Conservation (phyloP, 805 yeast genomes). For the Wickerhamiella nectarea region DNA sequence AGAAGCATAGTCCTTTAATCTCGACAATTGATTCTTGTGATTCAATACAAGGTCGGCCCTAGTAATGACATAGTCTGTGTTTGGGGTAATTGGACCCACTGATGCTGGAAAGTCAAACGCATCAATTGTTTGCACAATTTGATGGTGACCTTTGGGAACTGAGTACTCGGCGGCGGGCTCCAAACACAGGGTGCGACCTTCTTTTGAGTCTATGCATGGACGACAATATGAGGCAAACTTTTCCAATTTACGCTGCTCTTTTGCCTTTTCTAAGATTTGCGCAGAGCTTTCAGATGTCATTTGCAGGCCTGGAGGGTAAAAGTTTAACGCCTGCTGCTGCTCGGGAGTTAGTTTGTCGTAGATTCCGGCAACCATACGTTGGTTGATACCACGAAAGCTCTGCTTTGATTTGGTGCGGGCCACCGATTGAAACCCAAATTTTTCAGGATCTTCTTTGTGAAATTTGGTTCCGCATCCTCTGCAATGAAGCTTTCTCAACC, state of each 20-base stretch:
- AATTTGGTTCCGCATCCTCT: conserved; percentile 13
- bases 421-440: conserved; percentile 5
- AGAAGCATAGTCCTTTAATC: conserved; percentile 22
- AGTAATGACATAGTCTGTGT: conserved; percentile 26
- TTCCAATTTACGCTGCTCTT: conserved; percentile 6
- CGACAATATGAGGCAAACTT: conserved; percentile 15
- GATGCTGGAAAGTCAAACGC: conserved; percentile 61
- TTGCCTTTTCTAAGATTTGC: not conserved
- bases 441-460: conserved; percentile 1
- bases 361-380: not conserved
- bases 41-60: conserved; percentile 34
- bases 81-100: conserved; percentile 23
- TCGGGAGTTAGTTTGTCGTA: conserved; percentile 10
- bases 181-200: conserved; percentile 7
- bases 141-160: conserved; percentile 34
- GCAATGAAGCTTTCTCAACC: conserved; percentile 12
- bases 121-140: conserved; percentile 46
- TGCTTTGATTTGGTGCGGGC: not conserved
- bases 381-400: not conserved
- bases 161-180: conserved; percentile 16
- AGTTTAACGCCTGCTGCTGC: conserved; percentile 14
- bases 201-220: conserved; percentile 16
- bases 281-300: not conserved
- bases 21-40: conserved; percentile 13
- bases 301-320: conserved; percentile 3